These are phyloP conservation scores for Fusarium nygamai DNA, from an alignment of 2,329 filamentous ascomycete species.

Conservation along the genomic window DNA sequence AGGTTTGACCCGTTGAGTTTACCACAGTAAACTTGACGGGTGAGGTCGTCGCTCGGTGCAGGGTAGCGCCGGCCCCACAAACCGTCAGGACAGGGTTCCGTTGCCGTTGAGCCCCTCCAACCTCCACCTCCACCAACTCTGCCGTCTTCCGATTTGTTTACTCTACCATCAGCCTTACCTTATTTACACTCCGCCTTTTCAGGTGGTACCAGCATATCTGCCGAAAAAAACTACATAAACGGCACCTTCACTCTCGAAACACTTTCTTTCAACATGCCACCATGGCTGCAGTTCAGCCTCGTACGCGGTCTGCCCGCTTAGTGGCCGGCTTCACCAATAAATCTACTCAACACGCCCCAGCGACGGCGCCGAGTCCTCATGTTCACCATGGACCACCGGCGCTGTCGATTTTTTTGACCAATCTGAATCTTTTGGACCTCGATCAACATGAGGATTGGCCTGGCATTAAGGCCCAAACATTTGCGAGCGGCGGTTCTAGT, in stretches of 20 bases:
- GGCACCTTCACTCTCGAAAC: background rate
- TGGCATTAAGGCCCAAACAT: constrained; percentile 73
- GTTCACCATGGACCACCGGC: constrained; percentile 39
- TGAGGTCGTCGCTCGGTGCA: constrained; percentile 1
- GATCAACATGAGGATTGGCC: constrained; percentile 84
- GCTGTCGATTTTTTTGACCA: constrained; percentile 73
- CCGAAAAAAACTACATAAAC: constrained; percentile 24
- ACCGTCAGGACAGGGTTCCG: background rate
- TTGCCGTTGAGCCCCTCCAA: constrained; percentile 13
- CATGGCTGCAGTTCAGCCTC: constrained; percentile 42
- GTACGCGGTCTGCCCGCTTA: constrained; percentile 42
- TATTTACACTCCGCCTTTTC: constrained; percentile 38
- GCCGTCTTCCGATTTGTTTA: constrained; percentile 33
- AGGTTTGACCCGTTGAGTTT: too few relatives aligned
- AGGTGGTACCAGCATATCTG: constrained; percentile 15
- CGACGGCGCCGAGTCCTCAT: background rate
- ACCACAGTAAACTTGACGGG: background rate
- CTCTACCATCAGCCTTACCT: constrained; percentile 33
- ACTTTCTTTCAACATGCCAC: constrained; percentile 26
- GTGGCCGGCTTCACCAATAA: constrained; percentile 41
- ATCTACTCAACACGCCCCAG: constrained; percentile 17
- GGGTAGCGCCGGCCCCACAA: constrained; percentile 33
- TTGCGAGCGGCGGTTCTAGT: constrained; percentile 69
- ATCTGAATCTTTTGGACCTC: constrained; percentile 83
- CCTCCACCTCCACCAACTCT: constrained; percentile 13